Conservation (phyloP, 1,139 yeast species). For the Hansenula lynferdii region DNA sequence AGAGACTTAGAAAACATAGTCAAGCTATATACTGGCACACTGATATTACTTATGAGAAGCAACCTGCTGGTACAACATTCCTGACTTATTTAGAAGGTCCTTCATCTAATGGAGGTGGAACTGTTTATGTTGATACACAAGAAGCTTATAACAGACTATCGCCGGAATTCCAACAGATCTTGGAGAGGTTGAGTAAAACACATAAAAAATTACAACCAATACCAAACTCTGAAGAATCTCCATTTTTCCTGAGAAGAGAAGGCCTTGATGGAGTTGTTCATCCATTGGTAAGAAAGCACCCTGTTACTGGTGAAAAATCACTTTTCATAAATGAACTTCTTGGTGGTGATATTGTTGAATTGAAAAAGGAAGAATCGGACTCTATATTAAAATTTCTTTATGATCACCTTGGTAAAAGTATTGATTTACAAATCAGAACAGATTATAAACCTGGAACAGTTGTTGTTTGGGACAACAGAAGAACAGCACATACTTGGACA, state of each 20-base stretch:
- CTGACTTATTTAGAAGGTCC: constrained; percentile 58
- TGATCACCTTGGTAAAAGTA: constrained; percentile 41
- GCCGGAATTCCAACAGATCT: constrained; percentile 47
- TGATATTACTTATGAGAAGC: constrained; percentile 65
- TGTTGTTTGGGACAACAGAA: constrained; percentile 68
- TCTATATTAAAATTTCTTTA: constrained; percentile 48
- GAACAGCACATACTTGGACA: constrained; percentile 56
- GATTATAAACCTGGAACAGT: constrained; percentile 55
- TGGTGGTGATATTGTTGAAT: constrained; percentile 53
- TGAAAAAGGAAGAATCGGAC: constrained; percentile 58
- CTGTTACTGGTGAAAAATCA: constrained; percentile 57
- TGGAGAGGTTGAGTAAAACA: constrained; percentile 51
- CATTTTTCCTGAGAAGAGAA: constrained; percentile 18
- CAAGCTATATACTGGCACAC: constrained; percentile 55
- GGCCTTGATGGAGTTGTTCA: constrained; percentile 45
- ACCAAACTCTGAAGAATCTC: constrained; percentile 39
- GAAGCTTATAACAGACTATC: constrained; percentile 66
- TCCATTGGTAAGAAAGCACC: constrained; percentile 64
- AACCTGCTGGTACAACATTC: constrained; percentile 65
- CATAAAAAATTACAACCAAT: constrained; percentile 69
- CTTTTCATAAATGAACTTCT: constrained; percentile 51
- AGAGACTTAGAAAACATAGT: constrained; percentile 58
- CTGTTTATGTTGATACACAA: constrained; percentile 55
- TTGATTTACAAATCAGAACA: constrained; percentile 51
- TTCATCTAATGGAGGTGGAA: constrained; percentile 65